phyloP scores from a whole-genome alignment of 2,329 filamentous ascomycete genomes.

The Dryadomyces sulphureus region DNA sequence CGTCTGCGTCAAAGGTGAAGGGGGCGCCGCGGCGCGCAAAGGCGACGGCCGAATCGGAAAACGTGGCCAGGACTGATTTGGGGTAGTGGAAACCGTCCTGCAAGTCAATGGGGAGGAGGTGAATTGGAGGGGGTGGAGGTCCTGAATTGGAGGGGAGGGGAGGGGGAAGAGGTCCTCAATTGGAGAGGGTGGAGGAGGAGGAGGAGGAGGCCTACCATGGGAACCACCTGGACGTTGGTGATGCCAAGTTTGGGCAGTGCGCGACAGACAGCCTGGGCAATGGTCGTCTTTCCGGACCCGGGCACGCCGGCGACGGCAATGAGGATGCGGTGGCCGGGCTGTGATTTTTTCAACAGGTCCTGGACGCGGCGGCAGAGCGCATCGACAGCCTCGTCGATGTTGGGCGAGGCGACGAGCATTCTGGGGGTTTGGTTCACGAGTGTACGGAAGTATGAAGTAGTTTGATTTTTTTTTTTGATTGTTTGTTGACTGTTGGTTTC shows the following conservation, averaged over 20 bases:
- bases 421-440: background rate
- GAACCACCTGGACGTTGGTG: conserved; percentile 28
- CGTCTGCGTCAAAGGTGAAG: conserved; percentile 80
- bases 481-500: background rate
- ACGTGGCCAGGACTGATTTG: conserved; percentile 62
- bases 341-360: background rate
- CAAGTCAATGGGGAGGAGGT: conserved; percentile 21
- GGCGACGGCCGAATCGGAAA: conserved; percentile 64
- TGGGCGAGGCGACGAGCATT: background rate
- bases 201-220: conserved; percentile 62
- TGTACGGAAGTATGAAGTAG: background rate
- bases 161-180: no score
- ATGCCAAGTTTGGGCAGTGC: background rate
- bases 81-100: conserved; percentile 90
- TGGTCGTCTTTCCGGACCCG: conserved; percentile 74
- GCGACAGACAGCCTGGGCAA: conserved; percentile 51
- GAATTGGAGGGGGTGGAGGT: no score
- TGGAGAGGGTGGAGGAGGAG: no score
- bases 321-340: conserved; percentile 14
- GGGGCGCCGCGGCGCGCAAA: conserved; percentile 75
- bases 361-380: background rate
- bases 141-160: no score
- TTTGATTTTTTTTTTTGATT: background rate
- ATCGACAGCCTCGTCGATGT: background rate
- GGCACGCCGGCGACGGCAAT: conserved; percentile 81